These are phyloP conservation scores for Agrostemma githago DNA, from an alignment of 148 eudicot genomes.

Conservation along the genomic window DNA sequence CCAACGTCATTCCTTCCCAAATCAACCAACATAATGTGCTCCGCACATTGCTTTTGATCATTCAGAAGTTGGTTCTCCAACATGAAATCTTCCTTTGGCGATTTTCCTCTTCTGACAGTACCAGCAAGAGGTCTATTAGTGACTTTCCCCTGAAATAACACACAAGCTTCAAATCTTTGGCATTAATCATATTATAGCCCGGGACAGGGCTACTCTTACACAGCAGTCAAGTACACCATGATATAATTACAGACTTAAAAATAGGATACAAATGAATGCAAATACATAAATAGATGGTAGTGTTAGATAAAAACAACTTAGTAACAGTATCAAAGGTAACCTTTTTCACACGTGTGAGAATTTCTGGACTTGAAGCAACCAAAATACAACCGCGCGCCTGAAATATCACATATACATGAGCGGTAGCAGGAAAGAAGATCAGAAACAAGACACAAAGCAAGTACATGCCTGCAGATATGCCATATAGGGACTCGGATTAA, in stretches of 20 bases:
- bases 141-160: slow-evolving; percentile 48
- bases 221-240: neutral
- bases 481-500: slow-evolving; percentile 99
- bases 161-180: slow-evolving; percentile 12
- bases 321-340: slow-evolving; percentile 27
- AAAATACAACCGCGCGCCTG: slow-evolving; percentile 96
- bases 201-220: neutral
- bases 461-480: slow-evolving; percentile 72
- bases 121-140: slow-evolving; percentile 98
- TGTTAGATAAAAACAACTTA: neutral
- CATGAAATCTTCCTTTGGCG: slow-evolving; percentile 80
- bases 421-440: neutral
- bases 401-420: slow-evolving; percentile 18
- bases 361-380: slow-evolving; percentile 99
- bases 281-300: neutral
- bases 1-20: slow-evolving; percentile 99
- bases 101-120: slow-evolving; percentile 89
- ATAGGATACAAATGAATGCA: neutral
- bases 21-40: slow-evolving; percentile 98
- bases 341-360: slow-evolving; percentile 90
- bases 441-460: slow-evolving; percentile 9
- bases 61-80: slow-evolving; percentile 77
- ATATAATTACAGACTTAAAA: neutral
- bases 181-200: slow-evolving; percentile 7
- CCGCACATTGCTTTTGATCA: slow-evolving; percentile 93